Base-by-base conservation (phyloP, 106 monocot species). In the Allium fistulosum region DNA sequence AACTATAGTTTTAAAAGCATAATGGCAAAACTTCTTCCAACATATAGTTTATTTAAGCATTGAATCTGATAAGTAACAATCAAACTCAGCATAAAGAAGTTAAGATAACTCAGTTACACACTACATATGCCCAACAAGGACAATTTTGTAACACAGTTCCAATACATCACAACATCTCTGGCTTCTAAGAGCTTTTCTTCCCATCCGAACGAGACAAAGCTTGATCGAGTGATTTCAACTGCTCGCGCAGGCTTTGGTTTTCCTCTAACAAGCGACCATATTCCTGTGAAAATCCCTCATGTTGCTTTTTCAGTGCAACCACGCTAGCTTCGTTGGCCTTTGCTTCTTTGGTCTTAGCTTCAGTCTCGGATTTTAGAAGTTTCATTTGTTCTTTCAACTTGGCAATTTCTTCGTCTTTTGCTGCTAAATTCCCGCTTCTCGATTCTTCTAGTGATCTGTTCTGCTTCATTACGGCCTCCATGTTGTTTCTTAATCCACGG, bases 221-320 rank as follows among this genome's bases (percentile, higher is more conserved):
- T 14, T 7, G 77, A 58, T 91, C 91, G 11, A 91, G 78, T 7
- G 87, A 88, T 70, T 91, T 81, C 69, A 96, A 61, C 53, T 96
- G 95, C 64, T 56, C 53, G 14, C 81, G 80, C 9, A 96, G 83
- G 37, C 71, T 79, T 77, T 82, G 75, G 51, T 96, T 91, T 11
- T 96, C 91, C 57, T 88, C 91, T 61, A 88, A 56, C 12, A 96
- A 69, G 9, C 83, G 76, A 12, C 86, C 88, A 46, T 96, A 91
- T 51, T 96, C 95, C 2, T 78, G 71, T 59, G 82, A 72, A 46
- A 88, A 69, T 7, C 86, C 86, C 68, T 96, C 88, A 8, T 88
- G 86, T 26, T 88, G 91, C 70, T 82, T 91, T 49, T 59, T 91
- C 11, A 91, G 76, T 72, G 88, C 83, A 4, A 70, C 13, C 7